These are phyloP conservation scores for Hexamita inflata DNA, from an alignment of 208 protist species.

Conservation along the genomic window DNA sequence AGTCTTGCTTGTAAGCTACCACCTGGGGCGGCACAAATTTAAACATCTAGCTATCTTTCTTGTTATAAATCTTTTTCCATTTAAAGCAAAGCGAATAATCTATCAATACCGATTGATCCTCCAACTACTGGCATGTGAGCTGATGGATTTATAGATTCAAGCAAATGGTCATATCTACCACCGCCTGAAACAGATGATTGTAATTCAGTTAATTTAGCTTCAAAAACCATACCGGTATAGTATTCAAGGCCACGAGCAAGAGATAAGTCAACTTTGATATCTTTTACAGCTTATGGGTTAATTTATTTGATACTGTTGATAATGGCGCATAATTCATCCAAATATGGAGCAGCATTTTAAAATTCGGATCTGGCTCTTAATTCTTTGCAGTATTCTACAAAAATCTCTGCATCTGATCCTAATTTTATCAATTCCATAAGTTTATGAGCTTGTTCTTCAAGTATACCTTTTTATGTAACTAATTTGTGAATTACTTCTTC, in stretches of 20 bases:
- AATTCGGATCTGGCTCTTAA: too few relatives aligned
- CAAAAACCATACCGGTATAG: slow-evolving; percentile 69
- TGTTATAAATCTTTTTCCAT: neutral
- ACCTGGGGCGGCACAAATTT: slow-evolving; percentile 44
- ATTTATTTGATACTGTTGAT: neutral
- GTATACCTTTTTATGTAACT: slow-evolving; percentile 24
- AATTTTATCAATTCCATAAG: neutral
- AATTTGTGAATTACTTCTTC: slow-evolving; percentile 57
- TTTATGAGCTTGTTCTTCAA: neutral
- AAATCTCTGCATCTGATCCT: too few relatives aligned
- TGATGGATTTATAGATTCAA: slow-evolving; percentile 55
- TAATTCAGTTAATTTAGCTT: slow-evolving; percentile 48
- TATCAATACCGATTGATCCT: slow-evolving; percentile 62
- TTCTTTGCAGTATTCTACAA: too few relatives aligned
- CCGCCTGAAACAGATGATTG: slow-evolving; percentile 61
- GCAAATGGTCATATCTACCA: slow-evolving; percentile 63
- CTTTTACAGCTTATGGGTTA: slow-evolving; percentile 26
- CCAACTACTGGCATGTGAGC: slow-evolving; percentile 61
- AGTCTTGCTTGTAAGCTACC: slow-evolving; percentile 47
- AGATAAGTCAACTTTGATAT: slow-evolving; percentile 55
- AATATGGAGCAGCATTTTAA: too few relatives aligned
- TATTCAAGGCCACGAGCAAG: slow-evolving; percentile 68
- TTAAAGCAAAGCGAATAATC: slow-evolving; percentile 60
- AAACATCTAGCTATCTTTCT: slow-evolving; percentile 21
- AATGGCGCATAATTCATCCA: too few relatives aligned